These are phyloP conservation scores for Hippophae tibetana DNA, from an alignment of 306 rosid genomes.

Conservation along the genomic window DNA sequence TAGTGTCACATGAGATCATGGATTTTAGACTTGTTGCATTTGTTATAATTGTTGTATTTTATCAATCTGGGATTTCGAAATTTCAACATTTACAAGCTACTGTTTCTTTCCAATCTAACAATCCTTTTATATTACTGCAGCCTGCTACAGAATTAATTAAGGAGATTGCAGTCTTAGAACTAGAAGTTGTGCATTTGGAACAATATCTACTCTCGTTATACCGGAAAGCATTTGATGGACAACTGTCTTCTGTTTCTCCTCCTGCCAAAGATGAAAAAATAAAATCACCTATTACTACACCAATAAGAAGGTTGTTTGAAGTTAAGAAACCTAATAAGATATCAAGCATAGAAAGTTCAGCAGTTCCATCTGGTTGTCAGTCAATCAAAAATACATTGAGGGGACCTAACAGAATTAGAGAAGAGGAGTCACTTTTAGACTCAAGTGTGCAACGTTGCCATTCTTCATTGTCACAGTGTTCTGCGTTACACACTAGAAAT, in stretches of 20 bases:
- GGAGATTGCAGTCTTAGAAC: slow-evolving; percentile 81
- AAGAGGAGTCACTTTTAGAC: slow-evolving; percentile 49
- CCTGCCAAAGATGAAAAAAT: slow-evolving; percentile 38
- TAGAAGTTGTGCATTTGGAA: slow-evolving; percentile 86
- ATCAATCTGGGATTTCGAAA: neutral
- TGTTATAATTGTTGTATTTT: too few relatives aligned
- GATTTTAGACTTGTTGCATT: too few relatives aligned
- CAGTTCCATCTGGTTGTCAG: slow-evolving; percentile 35
- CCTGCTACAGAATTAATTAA: slow-evolving; percentile 82
- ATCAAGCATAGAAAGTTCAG: slow-evolving; percentile 33
- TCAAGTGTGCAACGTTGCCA: slow-evolving; percentile 77
- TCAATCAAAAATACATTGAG: slow-evolving; percentile 27
- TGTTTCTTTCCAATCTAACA: slow-evolving; percentile 6
- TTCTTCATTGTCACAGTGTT: slow-evolving; percentile 62
- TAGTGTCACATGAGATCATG: too few relatives aligned
- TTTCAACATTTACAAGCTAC: neutral
- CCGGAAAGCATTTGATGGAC: slow-evolving; percentile 81
- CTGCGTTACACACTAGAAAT: slow-evolving; percentile 39
- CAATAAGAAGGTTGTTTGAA: slow-evolving; percentile 23
- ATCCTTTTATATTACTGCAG: slow-evolving; percentile 36
- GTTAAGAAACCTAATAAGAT: slow-evolving; percentile 30
- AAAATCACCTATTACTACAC: slow-evolving; percentile 34
- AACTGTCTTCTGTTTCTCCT: slow-evolving; percentile 47
- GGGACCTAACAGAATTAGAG: slow-evolving; percentile 27
- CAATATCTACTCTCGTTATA: slow-evolving; percentile 89